Evolutionary conservation across 257 asterid genomes (phyloP).

Genomic region (Solanum raphanifolium): DNA sequence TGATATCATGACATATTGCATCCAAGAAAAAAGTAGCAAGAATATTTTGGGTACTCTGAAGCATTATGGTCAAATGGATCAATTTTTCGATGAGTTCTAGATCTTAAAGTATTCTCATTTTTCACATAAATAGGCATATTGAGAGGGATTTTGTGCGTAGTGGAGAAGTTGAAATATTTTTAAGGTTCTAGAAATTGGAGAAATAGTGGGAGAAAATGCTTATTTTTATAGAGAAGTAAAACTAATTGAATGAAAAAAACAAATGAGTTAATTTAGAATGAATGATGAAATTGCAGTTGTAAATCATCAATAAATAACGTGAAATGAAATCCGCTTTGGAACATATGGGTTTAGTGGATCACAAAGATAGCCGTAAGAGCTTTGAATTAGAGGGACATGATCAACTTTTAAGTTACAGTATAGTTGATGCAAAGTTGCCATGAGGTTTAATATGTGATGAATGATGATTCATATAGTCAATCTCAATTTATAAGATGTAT

Average conservation of each 20-base stretch:
- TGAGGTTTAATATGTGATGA: no score
- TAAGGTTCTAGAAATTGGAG: not conserved
- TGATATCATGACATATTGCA: not conserved
- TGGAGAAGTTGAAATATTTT: not conserved
- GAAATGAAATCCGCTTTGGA: no score
- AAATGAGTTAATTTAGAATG: not conserved
- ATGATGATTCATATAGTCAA: no score
- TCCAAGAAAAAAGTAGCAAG: not conserved
- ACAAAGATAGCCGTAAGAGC: no score
- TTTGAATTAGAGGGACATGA: no score
- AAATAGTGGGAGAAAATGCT: not conserved
- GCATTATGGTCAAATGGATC: not conserved
- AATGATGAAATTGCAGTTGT: not conserved
- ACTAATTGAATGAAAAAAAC: not conserved
- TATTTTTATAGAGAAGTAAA: not conserved
- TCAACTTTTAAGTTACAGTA: no score
- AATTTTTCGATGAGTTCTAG: not conserved
- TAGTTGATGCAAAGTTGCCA: no score
- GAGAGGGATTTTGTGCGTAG: not conserved
- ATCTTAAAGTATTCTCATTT: not conserved
- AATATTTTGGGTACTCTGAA: not conserved
- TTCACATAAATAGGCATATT: not conserved
- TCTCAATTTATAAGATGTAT: no score
- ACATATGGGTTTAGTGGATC: no score
- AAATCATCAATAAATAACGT: not conserved